These are phyloP conservation scores for Secale cereale DNA, from an alignment of 176 grass and related monocot species.

Conservation along the genomic window DNA sequence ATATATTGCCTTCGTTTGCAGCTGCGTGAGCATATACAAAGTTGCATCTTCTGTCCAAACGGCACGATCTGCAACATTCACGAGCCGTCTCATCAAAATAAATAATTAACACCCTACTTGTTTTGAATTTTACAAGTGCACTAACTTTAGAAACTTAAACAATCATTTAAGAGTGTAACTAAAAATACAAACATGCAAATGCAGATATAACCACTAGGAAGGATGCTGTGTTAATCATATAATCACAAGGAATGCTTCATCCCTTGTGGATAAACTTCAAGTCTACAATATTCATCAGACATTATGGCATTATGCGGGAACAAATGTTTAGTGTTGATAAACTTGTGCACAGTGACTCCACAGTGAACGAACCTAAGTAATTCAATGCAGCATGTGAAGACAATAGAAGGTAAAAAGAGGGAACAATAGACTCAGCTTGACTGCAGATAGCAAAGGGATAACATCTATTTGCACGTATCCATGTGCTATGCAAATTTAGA, in stretches of 20 bases:
- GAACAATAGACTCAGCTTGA: not conserved
- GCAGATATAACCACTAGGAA: not conserved
- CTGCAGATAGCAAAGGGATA: not conserved
- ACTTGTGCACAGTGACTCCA: not conserved
- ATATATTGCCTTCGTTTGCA: not conserved
- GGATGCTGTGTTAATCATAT: not conserved
- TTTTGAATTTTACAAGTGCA: not conserved
- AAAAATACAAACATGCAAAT: not conserved
- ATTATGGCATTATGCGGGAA: not conserved
- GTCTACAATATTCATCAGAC: not conserved
- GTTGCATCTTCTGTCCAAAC: not conserved
- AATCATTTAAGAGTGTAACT: not conserved
- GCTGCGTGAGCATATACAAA: not conserved
- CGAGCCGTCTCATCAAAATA: not conserved
- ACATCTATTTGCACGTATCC: not conserved
- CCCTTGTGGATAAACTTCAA: not conserved
- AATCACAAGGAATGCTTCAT: not conserved
- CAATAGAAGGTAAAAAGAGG: not conserved
- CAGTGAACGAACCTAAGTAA: not conserved
- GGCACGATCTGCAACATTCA: not conserved
- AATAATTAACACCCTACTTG: not conserved
- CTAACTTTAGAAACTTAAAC: not conserved
- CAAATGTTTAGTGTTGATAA: not conserved
- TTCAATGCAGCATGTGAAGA: slow-evolving; percentile 15
- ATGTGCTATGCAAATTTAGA: slow-evolving; percentile 1